phyloP scores from a whole-genome alignment of 2,329 filamentous ascomycete genomes.

The Fusarium newnesense region DNA sequence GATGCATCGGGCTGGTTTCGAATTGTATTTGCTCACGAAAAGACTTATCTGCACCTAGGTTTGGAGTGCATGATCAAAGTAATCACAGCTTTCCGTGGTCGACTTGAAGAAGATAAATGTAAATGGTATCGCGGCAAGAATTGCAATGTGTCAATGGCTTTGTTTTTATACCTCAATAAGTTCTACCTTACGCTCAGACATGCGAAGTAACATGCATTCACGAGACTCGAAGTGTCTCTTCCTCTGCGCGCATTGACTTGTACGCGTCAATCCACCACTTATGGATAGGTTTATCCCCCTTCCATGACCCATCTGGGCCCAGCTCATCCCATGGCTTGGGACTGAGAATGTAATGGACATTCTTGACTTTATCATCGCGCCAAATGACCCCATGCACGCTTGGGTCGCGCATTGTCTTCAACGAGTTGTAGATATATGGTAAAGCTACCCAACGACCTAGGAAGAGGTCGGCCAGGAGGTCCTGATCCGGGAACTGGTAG shows the following conservation, averaged over 20 bases:
- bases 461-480: conserved; percentile 13
- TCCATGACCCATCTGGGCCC: not conserved
- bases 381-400: not conserved
- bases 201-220: too few species aligned
- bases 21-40: not conserved
- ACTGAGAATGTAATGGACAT: conserved; percentile 22
- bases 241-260: not conserved
- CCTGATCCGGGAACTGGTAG: conserved; percentile 16
- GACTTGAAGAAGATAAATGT: rapidly evolving
- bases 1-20: not conserved
- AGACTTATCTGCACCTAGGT: not conserved
- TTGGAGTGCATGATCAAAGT: not conserved
- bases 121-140: rapidly evolving
- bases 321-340: conserved; percentile 24
- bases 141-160: not conserved
- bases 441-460: conserved; percentile 1
- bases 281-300: not conserved
- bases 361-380: conserved; percentile 19
- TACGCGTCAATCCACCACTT: conserved; percentile 25
- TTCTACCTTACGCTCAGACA: rapidly evolving
- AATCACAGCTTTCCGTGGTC: not conserved
- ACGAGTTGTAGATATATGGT: conserved; percentile 15
- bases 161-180: rapidly evolving
- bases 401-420: conserved; percentile 6
- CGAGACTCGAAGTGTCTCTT: not conserved